Conservation (phyloP, 2,329 filamentous ascomycete genomes). For the Hymenoscyphus salicellus region DNA sequence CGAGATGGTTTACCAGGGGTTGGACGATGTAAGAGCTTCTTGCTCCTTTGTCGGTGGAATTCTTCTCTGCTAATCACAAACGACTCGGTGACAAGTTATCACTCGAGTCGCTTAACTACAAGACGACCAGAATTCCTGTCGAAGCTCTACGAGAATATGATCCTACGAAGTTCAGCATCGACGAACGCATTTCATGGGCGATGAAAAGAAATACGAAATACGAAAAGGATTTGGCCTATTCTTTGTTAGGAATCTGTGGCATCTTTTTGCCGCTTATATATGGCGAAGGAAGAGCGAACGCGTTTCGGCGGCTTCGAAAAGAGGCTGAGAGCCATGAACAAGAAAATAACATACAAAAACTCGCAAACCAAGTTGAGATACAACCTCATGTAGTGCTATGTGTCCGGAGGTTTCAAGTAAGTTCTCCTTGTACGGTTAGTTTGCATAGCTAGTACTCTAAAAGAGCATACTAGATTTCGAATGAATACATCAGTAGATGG, state of each 20-base stretch:
- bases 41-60: neutral
- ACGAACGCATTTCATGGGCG: neutral
- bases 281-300: neutral
- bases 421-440: neutral
- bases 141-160: neutral
- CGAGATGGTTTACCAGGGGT: neutral
- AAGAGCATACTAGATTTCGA: constrained; percentile 38
- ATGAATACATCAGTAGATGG: constrained; percentile 36
- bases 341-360: neutral
- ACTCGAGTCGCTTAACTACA: neutral
- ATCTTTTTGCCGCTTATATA: neutral
- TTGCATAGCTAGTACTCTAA: neutral
- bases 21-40: constrained; percentile 6
- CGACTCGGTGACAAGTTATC: neutral
- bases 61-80: neutral
- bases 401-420: neutral
- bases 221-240: constrained; percentile 5
- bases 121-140: neutral
- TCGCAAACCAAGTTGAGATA: neutral
- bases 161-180: neutral
- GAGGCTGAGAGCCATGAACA: neutral
- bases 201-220: neutral
- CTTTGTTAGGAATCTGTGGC: neutral
- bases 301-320: neutral
- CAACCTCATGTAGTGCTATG: neutral